Evolutionary conservation across 805 yeast genomes (phyloP), one percentile per base, ranked within the genome.

Genomic region (Yarrowia sp.): DNA sequence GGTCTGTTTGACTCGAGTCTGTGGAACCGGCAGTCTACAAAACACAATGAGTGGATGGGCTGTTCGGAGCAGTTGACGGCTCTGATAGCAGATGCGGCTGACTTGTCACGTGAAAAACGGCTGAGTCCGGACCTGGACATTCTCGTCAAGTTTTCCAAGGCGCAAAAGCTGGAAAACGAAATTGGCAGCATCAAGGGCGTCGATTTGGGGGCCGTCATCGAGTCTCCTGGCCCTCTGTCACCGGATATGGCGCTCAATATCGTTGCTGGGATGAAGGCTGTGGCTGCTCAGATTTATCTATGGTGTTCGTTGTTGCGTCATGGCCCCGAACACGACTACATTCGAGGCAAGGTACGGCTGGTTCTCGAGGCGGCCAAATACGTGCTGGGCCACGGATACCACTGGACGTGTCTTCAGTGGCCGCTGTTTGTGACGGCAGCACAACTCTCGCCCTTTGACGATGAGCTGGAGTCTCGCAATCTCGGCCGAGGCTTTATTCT

Each of bases 41-140:
- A 51, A 33, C 58, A 51, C 41, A 51, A 51, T 11, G 58, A 51
- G 30, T 51, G 58, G 58, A 51, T 51, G 58, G 58, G 58, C 58
- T 51, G 58, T 10, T 51, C 58, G 12, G 58, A 51, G 41, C 58
- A 51, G 41, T 41, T 51, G 30, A 51, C 58, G 8, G 58, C 58
- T 16, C 32, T 51, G n/a, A 51, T 51, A 3, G 41, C 58, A 17
- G 58, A 51, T 21, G 58, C 58, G 8, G 58, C 58, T 3, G 58
- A 51, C 41, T 19, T 51, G 41, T 33, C 41, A 1, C 58, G 58
- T 9, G 58, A 51, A 33, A 51, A 51, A 14, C 58, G 58, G 32
- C 58, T 51, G 32, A 51, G 58, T n/a, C 58, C 58, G n/a, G 58
- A 51, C 21, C 41, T 51, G 19, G 58, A 51, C 58, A 51, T 51